Base-by-base conservation (phyloP, 148 eudicot species). In the Drosera capensis region DNA sequence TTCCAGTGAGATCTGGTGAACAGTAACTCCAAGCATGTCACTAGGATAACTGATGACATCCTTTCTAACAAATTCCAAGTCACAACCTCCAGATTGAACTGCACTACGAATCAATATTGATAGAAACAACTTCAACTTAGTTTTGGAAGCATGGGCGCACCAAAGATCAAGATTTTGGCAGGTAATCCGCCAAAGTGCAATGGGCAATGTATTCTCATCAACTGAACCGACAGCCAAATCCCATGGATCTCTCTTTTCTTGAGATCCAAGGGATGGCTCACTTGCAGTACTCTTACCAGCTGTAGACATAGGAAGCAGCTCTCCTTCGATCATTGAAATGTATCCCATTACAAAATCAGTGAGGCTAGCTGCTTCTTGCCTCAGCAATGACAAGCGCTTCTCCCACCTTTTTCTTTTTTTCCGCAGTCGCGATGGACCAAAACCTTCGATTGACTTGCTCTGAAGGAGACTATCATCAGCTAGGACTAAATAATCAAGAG, bases 131-230 rank as follows among this genome's bases (percentile, higher is more conserved):
- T 76, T 76, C 68, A 75, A 54, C 43, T 73, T 59, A 71, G 75
- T 64, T 51, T 76, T 76, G 56, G 71, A 21, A 50, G 94, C 82
- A 71, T 80, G 72, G 49, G 38, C 25, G 55, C 80, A 73, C 99
- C 95, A 90, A 43, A 72, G 58, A 70, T 78, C 99, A 48, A 71
- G 54, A 61, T 68, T 78, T 46, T 61, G 71, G 64, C 99, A 85
- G 31, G 81, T 36, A 54, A 73, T 71, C 74, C 74, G 78, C 99
- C 93, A 90, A 48, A 79, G 25, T 46, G 92, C 79, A 56, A 59
- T 46, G 48, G 78, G 65, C 59, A 85, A 46, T 37, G 82, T 71
- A 50, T 67, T 81, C 35, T 68, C 66, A 64, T 76, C 58, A 23
- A 90, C 36, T 40, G 76, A 38, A 46, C 88, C 80, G 41, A 75